phyloP scores from a whole-genome alignment of 495 filamentous ascomycete genomes.

The Aspergillus egyptiacus region DNA sequence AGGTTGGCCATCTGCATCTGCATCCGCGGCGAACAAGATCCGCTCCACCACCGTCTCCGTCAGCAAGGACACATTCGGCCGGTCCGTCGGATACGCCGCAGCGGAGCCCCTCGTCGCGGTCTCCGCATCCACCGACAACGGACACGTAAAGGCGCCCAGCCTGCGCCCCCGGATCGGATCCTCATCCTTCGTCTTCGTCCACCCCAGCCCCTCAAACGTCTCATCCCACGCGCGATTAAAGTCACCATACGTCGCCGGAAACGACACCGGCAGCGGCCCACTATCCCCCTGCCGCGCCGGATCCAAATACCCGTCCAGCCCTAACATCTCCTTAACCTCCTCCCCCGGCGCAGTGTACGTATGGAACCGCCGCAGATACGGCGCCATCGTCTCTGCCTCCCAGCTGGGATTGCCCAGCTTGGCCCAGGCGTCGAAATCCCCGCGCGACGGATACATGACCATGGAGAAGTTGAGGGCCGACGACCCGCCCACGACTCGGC shows the following conservation, averaged over 20 bases:
- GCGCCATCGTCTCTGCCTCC: conserved; percentile 26
- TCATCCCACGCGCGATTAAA: conserved; percentile 45
- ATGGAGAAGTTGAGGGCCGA: conserved; percentile 27
- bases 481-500: conserved; percentile 22
- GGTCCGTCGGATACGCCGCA: conserved; percentile 33
- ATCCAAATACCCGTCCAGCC: not conserved
- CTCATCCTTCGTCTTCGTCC: conserved; percentile 24
- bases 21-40: conserved; percentile 30
- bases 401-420: conserved; percentile 40
- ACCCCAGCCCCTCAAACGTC: conserved; percentile 36
- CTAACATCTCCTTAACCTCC: not conserved
- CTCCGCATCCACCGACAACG: conserved; percentile 30
- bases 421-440: conserved; percentile 42
- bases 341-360: conserved; percentile 35
- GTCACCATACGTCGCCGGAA: conserved; percentile 31
- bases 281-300: conserved; percentile 30
- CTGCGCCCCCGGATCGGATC: conserved; percentile 6
- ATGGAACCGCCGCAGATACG: conserved; percentile 24
- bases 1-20: not conserved
- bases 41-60: conserved; percentile 41
- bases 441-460: conserved; percentile 23
- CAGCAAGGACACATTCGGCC: conserved; percentile 44
- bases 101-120: conserved; percentile 44
- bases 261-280: conserved; percentile 39
- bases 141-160: conserved; percentile 4